These are phyloP conservation scores for Dryadomyces sulphureus DNA, from an alignment of 2,329 filamentous ascomycete genomes.

Conservation along the genomic window DNA sequence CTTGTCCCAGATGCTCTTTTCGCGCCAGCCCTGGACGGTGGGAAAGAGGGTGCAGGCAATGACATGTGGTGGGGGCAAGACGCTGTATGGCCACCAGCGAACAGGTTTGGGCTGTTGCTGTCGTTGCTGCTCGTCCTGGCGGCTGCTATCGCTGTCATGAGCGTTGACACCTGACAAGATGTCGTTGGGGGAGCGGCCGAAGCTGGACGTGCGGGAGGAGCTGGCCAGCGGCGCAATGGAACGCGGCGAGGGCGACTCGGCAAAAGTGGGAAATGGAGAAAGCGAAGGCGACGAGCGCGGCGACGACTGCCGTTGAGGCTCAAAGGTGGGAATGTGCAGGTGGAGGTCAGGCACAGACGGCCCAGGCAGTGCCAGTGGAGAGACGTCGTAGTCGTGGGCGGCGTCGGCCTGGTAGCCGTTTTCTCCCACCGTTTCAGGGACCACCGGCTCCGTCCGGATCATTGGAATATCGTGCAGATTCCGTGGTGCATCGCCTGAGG, in stretches of 20 bases:
- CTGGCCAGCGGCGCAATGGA: conserved; percentile 22
- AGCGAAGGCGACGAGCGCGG: conserved; percentile 33
- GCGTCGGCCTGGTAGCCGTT: background rate
- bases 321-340: conserved; percentile 28
- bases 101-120: conserved; percentile 36
- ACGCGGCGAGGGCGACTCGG: conserved; percentile 43
- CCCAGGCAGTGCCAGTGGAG: background rate
- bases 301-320: conserved; percentile 6
- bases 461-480: background rate
- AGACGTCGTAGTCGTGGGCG: background rate
- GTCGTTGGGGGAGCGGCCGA: conserved; percentile 32
- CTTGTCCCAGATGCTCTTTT: conserved; percentile 76
- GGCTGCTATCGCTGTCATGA: conserved; percentile 21
- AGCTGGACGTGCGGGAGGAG: conserved; percentile 32
- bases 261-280: conserved; percentile 54
- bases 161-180: background rate
- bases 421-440: background rate
- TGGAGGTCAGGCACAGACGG: conserved; percentile 16
- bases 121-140: conserved; percentile 15
- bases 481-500: conserved; percentile 26
- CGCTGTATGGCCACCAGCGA: conserved; percentile 67
- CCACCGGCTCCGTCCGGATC: too few relatives aligned
- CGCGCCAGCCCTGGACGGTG: conserved; percentile 66
- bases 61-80: conserved; percentile 58
- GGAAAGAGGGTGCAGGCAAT: conserved; percentile 70